Base-by-base conservation (phyloP, 306 rosid species). In the Cucurbita ficifolia region DNA sequence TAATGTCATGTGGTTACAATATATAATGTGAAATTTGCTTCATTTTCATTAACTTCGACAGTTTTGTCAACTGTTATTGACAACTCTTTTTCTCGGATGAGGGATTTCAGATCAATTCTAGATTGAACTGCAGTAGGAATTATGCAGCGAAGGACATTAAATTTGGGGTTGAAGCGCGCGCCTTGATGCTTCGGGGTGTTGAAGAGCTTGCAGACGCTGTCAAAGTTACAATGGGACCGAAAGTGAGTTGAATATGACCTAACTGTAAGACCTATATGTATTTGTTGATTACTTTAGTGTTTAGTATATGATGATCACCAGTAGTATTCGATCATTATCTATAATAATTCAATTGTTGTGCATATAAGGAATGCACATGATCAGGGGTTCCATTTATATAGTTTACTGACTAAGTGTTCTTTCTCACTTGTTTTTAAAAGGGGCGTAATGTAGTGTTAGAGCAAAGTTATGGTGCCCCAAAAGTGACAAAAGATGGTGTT, bases 131-230 rank as follows among this genome's bases (percentile, higher is more conserved):
- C 73, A 76, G 77, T 10, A 80, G 88, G 78, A 82, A 80, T 60
- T 82, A 85, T 82, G 88, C 88, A 3, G 86, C 88, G 4, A 82
- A 85, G 75, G 86, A 85, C 39, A 68, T 85, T 50, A 85, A 76
- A 72, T 82, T 85, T n/a, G 88, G 88, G 40, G 81, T 77, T 3
- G 86, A 82, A 75, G 88, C 86, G 18, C 84, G 88, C 17, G 75
- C 84, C 16, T 58, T 76, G 81, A 85, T 85, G 86, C 88, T 85
- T 51, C 72, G 72, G 81, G 86, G 88, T 59, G 84, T 85, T 24
- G 88, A 85, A 78, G 86, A 85, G 81, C 86, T 82, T 3, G 84
- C 86, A 7, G 88, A 85, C 19, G 86, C 86, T 55, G 88, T 82
- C 24, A 70, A 52, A 65, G 72, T 65, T 65, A 65, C 72, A 19